Evolutionary conservation across 2,329 filamentous ascomycete species (phyloP).

Genomic region (Claviceps fusiformis): DNA sequence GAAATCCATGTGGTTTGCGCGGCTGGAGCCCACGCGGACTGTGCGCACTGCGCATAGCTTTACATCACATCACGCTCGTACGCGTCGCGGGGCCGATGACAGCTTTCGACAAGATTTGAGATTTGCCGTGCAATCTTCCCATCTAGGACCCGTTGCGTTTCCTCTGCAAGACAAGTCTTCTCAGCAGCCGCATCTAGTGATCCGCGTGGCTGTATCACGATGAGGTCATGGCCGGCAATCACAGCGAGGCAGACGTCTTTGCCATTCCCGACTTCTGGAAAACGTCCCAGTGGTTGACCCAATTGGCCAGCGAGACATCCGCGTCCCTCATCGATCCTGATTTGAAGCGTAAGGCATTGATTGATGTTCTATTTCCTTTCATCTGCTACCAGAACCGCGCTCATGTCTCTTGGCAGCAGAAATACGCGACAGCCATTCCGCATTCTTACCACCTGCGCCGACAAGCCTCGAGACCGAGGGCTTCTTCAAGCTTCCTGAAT

Average conservation of each 20-base stretch:
- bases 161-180: background rate
- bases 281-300: conserved; percentile 35
- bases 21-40: background rate
- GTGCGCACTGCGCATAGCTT: too few relatives aligned
- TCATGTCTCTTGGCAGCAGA: background rate
- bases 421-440: background rate
- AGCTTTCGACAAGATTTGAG: background rate
- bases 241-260: conserved; percentile 43
- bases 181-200: background rate
- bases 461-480: conserved; percentile 14
- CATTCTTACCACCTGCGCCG: conserved; percentile 10
- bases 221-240: conserved; percentile 22
- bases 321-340: conserved; percentile 31
- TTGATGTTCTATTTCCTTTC: background rate
- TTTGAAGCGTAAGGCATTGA: conserved; percentile 16
- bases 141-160: too few relatives aligned
- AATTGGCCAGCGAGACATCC: conserved; percentile 9
- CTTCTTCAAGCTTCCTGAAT: conserved; percentile 16
- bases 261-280: conserved; percentile 48
- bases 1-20: background rate
- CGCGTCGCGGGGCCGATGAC: background rate
- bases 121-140: background rate
- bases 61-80: background rate
- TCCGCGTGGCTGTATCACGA: background rate
- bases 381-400: background rate